These are phyloP conservation scores for Rubia peregrina DNA, from an alignment of 305 asterid species.

Conservation along the genomic window DNA sequence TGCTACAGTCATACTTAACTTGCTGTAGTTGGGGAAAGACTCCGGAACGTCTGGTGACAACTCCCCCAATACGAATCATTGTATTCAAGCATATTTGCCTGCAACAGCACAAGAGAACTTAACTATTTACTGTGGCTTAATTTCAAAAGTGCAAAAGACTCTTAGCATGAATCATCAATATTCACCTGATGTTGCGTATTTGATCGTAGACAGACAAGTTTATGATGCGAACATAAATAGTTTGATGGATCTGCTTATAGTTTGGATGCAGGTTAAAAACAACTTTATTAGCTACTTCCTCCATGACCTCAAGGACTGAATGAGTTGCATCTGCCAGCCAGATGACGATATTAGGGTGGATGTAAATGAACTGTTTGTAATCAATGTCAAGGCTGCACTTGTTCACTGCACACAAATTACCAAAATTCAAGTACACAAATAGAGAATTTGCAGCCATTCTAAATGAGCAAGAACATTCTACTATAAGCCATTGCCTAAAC, in stretches of 20 bases:
- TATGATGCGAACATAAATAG: slow-evolving; percentile 74
- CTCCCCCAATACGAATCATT: slow-evolving; percentile 97
- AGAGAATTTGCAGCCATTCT: slow-evolving; percentile 1
- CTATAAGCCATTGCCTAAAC: slow-evolving; percentile 9
- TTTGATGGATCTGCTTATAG: slow-evolving; percentile 83
- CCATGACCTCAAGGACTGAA: slow-evolving; percentile 98
- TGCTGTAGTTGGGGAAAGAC: slow-evolving; percentile 97
- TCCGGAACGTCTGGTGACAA: slow-evolving; percentile 92
- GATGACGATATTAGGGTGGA: slow-evolving; percentile 94
- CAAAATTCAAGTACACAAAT: slow-evolving; percentile 3
- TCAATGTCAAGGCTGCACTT: slow-evolving; percentile 91
- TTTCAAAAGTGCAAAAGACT: slow-evolving; percentile 2
- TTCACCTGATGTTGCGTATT: slow-evolving; percentile 86
- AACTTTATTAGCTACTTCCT: slow-evolving; percentile 88
- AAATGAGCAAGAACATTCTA: slow-evolving; percentile 13
- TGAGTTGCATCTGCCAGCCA: slow-evolving; percentile 99
- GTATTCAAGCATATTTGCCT: slow-evolving; percentile 98
- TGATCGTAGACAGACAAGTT: slow-evolving; percentile 94
- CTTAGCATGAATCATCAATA: slow-evolving; percentile 2
- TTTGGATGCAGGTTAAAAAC: slow-evolving; percentile 78
- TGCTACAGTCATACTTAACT: slow-evolving; percentile 86
- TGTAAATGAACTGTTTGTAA: slow-evolving; percentile 72
- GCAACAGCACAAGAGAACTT: slow-evolving; percentile 20
- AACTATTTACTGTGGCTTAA: background rate
- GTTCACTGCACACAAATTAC: slow-evolving; percentile 51